phyloP scores from a whole-genome alignment of 495 filamentous ascomycete species.

The Penicillium flavigenum region DNA sequence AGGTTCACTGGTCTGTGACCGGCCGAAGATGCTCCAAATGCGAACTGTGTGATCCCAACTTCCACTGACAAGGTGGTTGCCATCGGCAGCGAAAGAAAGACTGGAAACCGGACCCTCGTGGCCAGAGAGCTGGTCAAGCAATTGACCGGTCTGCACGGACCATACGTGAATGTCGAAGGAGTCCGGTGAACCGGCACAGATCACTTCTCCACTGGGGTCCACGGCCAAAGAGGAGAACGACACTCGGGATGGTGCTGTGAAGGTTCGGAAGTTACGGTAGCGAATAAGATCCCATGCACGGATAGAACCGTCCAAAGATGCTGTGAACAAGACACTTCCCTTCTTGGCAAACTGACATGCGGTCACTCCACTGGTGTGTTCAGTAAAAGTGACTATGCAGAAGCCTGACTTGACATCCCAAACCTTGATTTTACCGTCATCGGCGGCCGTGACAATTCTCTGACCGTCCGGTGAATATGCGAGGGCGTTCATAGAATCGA shows the following conservation, averaged over 20 bases:
- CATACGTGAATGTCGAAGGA: constrained; percentile 97
- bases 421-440: constrained; percentile 97
- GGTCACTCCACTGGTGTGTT: constrained; percentile 94
- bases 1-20: constrained; percentile 93
- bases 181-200: constrained; percentile 92
- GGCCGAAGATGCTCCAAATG: constrained; percentile 90
- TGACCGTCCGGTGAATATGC: constrained; percentile 93
- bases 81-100: constrained; percentile 83
- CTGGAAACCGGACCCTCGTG: constrained; percentile 92
- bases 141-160: constrained; percentile 96
- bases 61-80: constrained; percentile 77
- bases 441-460: constrained; percentile 85
- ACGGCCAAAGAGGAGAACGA: constrained; percentile 93
- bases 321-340: constrained; percentile 91
- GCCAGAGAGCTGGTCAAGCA: constrained; percentile 85
- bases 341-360: constrained; percentile 91
- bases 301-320: constrained; percentile 89
- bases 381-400: constrained; percentile 96
- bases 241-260: constrained; percentile 85
- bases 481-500: constrained; percentile 92
- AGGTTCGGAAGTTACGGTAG: constrained; percentile 95
- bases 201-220: constrained; percentile 93
- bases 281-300: constrained; percentile 95
- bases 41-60: constrained; percentile 95
- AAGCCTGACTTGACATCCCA: constrained; percentile 97